A percentile compares a stretch with the other conserved stretches of the same genome.
phyloP scores from a whole-genome alignment of 495 filamentous ascomycete species.

The Evansstolkia leycettana region DNA sequence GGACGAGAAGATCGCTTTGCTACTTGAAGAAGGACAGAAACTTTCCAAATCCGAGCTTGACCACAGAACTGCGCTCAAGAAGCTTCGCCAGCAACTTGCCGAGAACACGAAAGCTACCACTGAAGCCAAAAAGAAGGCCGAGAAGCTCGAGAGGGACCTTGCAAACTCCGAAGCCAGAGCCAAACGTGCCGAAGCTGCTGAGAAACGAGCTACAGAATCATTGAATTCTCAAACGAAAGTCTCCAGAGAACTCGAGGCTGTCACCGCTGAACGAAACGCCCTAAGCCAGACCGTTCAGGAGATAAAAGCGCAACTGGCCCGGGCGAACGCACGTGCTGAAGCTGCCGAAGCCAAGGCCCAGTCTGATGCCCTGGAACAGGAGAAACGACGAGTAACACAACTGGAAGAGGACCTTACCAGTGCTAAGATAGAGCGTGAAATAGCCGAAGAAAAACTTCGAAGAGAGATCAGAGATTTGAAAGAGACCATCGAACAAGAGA shows the following conservation, averaged over 20 bases:
- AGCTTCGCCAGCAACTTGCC: constrained; percentile 56
- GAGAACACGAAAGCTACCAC: constrained; percentile 39
- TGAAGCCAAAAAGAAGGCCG: constrained; percentile 39
- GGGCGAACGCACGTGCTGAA: constrained; percentile 53
- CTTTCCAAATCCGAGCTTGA: constrained; percentile 76
- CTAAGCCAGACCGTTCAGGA: constrained; percentile 55
- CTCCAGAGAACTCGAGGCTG: constrained; percentile 56
- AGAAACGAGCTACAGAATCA: constrained; percentile 52
- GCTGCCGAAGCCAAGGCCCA: constrained; percentile 54
- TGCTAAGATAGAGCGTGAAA: constrained; percentile 62
- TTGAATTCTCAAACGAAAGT: constrained; percentile 52
- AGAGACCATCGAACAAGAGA: constrained; percentile 61
- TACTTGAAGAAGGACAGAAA: constrained; percentile 89
- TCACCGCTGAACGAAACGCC: constrained; percentile 52
- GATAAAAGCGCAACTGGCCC: constrained; percentile 57
- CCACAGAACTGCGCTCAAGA: constrained; percentile 72
- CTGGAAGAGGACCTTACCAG: constrained; percentile 63
- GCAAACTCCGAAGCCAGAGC: constrained; percentile 43
- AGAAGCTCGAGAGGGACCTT: constrained; percentile 55
- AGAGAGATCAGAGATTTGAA: constrained; percentile 56
- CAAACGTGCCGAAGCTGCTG: constrained; percentile 52
- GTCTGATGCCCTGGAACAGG: constrained; percentile 57
- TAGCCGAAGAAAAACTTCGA: constrained; percentile 55
- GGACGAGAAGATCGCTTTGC: constrained; percentile 75
- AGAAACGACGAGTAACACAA: constrained; percentile 50